These are phyloP conservation scores for Annona cherimola DNA, from an alignment of 164 flowering plant species.

Conservation along the genomic window DNA sequence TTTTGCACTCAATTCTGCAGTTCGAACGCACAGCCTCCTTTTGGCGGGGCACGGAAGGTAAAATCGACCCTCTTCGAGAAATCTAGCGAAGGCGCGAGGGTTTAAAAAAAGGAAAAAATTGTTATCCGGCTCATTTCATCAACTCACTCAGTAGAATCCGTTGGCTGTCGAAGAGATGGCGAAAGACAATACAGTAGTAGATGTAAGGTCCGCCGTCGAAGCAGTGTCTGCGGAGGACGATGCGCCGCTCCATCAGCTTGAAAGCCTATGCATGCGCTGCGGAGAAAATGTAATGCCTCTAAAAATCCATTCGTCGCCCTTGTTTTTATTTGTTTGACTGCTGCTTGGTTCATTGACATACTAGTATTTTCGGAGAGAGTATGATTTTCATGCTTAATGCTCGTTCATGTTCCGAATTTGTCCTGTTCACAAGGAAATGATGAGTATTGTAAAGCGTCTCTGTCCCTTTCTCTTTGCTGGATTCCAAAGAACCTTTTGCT, in stretches of 20 bases:
- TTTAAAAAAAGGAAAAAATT: too few relatives aligned
- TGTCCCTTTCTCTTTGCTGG: neutral
- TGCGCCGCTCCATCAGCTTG: conserved; percentile 68
- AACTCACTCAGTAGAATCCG: too few relatives aligned
- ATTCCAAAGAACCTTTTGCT: neutral
- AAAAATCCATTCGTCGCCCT: too few relatives aligned
- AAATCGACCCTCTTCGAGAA: too few relatives aligned
- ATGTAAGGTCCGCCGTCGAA: conserved; percentile 76
- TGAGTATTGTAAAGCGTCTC: neutral
- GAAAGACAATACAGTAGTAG: conserved; percentile 34
- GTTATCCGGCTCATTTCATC: too few relatives aligned
- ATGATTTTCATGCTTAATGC: neutral
- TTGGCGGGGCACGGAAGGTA: too few relatives aligned
- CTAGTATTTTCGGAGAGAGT: neutral
- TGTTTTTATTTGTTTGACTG: neutral
- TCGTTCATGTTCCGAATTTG: neutral
- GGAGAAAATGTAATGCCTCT: conserved; percentile 49
- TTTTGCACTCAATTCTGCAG: too few relatives aligned
- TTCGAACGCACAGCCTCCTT: too few relatives aligned
- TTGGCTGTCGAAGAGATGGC: neutral
- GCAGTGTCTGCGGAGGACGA: conserved; percentile 53
- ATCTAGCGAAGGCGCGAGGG: too few relatives aligned
- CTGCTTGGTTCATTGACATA: neutral
- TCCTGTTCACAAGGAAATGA: neutral
- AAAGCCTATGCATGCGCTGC: conserved; percentile 98